Evolutionary conservation across 2,329 filamentous ascomycete species (phyloP).

Genomic region (Hymenoscyphus albidus): DNA sequence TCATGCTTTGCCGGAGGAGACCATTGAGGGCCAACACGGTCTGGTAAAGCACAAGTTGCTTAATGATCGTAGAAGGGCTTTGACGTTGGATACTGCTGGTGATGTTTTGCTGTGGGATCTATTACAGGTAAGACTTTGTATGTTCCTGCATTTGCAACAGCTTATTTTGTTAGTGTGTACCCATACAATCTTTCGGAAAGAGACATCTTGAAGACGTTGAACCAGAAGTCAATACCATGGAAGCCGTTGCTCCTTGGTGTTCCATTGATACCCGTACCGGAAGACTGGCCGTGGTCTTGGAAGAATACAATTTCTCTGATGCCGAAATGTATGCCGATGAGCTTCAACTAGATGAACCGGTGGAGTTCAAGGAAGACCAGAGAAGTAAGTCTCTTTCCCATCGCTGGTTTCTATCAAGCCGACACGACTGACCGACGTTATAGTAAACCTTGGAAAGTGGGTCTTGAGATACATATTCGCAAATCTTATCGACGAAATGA

Average conservation of each 20-base stretch:
- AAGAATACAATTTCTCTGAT: slow-evolving; percentile 95
- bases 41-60: slow-evolving; percentile 89
- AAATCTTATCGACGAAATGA: slow-evolving; percentile 84
- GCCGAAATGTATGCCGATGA: slow-evolving; percentile 97
- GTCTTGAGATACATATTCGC: slow-evolving; percentile 88
- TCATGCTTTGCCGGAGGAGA: slow-evolving; percentile 67
- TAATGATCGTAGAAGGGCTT: slow-evolving; percentile 82
- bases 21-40: slow-evolving; percentile 92
- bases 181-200: slow-evolving; percentile 90
- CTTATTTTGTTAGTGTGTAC: slow-evolving; percentile 62
- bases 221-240: slow-evolving; percentile 77
- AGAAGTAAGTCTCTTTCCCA: slow-evolving; percentile 59
- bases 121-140: slow-evolving; percentile 57
- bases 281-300: slow-evolving; percentile 82
- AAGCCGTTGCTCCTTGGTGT: slow-evolving; percentile 94
- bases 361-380: slow-evolving; percentile 88
- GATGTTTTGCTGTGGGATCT: slow-evolving; percentile 96
- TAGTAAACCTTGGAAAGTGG: slow-evolving; percentile 96
- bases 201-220: slow-evolving; percentile 90
- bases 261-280: slow-evolving; percentile 91
- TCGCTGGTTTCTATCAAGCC: slow-evolving; percentile 12
- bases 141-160: slow-evolving; percentile 18
- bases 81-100: slow-evolving; percentile 91
- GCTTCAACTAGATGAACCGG: slow-evolving; percentile 65
- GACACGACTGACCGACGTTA: slow-evolving; percentile 24